Evolutionary conservation across 495 filamentous ascomycete genomes (phyloP).

Genomic region (Penicillium herquei): DNA sequence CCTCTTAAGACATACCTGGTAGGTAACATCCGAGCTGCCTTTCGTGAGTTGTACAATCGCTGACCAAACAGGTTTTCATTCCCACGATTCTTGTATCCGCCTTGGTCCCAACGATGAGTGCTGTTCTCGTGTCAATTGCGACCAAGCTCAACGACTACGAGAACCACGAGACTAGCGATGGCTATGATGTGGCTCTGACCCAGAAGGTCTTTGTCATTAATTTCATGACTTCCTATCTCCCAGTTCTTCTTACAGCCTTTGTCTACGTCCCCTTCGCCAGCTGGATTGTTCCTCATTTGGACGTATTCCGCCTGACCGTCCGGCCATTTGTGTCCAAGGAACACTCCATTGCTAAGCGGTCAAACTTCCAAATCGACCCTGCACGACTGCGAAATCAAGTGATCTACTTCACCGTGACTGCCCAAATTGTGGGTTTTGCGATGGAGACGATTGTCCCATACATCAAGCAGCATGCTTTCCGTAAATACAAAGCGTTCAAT

Average conservation of each 20-base stretch:
- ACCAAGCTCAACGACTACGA: conserved; percentile 80
- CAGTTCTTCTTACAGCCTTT: conserved; percentile 90
- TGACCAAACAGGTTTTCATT: conserved; percentile 69
- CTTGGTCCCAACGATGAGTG: conserved; percentile 73
- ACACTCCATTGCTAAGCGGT: conserved; percentile 50
- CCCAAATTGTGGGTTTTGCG: conserved; percentile 83
- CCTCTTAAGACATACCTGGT: conserved; percentile 85
- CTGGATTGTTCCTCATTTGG: conserved; percentile 82
- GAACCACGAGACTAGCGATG: conserved; percentile 84
- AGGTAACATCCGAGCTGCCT: conserved; percentile 22
- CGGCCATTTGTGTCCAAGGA: conserved; percentile 71
- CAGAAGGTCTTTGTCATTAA: conserved; percentile 94
- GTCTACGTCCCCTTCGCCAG: conserved; percentile 94
- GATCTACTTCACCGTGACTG: conserved; percentile 95
- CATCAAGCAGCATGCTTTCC: conserved; percentile 69
- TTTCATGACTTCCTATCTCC: conserved; percentile 95
- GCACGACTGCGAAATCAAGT: conserved; percentile 84
- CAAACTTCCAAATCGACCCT: conserved; percentile 79
- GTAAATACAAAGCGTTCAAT: conserved; percentile 65
- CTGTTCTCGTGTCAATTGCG: conserved; percentile 73
- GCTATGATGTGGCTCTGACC: conserved; percentile 77
- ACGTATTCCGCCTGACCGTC: conserved; percentile 78
- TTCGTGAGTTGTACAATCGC: conserved; percentile 7
- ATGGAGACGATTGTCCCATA: conserved; percentile 87
- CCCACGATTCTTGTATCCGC: conserved; percentile 84